These are phyloP conservation scores for Catenaria anguillulae DNA, from an alignment of 371 early-diverging fungal species.

Conservation along the genomic window DNA sequence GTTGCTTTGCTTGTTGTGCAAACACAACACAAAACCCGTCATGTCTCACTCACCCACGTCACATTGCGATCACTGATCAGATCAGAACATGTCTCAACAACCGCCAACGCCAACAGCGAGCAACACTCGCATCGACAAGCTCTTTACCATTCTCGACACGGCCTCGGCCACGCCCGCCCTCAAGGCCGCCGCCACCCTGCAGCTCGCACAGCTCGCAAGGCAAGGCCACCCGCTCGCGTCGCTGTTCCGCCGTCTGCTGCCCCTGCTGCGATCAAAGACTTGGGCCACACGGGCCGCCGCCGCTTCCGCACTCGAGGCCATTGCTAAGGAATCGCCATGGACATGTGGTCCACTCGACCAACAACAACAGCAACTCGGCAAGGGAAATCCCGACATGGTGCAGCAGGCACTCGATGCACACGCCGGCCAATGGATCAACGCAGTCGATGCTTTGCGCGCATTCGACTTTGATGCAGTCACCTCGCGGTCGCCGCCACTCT, in stretches of 20 bases:
- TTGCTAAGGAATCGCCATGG: conserved; percentile 64
- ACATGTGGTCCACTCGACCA: conserved; percentile 49
- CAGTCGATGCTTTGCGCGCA: conserved; percentile 3
- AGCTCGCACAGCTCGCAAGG: conserved; percentile 68
- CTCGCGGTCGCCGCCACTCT: conserved; percentile 23
- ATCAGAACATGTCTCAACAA: no score
- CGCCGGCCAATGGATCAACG: not conserved
- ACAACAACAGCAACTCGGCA: conserved; percentile 7
- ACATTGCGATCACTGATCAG: no score
- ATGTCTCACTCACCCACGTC: no score
- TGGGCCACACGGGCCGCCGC: conserved; percentile 97
- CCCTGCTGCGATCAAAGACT: conserved; percentile 24
- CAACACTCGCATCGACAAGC: conserved; percentile 66
- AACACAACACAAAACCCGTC: no score
- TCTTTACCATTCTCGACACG: conserved; percentile 80
- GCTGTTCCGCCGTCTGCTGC: conserved; percentile 59
- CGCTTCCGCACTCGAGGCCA: conserved; percentile 76
- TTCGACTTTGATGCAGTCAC: no score
- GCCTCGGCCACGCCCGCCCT: conserved; percentile 71
- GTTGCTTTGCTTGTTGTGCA: no score
- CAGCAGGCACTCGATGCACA: not conserved
- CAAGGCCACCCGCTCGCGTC: conserved; percentile 78
- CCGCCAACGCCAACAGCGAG: not conserved
- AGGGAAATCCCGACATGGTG: conserved; percentile 15
- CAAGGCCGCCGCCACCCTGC: conserved; percentile 79